Base-by-base conservation (phyloP, 2,329 filamentous ascomycete species). In the Talaromyces piceae region DNA sequence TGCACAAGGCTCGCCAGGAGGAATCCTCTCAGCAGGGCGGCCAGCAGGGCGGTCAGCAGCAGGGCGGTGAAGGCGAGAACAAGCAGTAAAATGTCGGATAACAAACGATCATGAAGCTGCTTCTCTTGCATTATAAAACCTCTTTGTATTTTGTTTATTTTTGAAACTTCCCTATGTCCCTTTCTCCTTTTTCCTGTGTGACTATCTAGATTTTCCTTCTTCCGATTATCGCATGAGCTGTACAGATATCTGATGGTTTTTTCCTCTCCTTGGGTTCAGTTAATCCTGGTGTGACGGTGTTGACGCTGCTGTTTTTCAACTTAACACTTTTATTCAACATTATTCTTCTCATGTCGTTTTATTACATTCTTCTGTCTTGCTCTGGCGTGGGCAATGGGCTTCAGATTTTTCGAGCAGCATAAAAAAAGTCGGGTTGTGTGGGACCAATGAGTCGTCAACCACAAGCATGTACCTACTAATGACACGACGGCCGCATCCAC, bases 1-100 rank as follows among this genome's bases (percentile, higher is more conserved):
- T 98, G 88, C 91, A 98, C 87, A 94, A 95, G 81, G 89, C 91
- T 61, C 86, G 88, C 63, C 72, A 75, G 61, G 87, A 91, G 77
- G 78, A 77, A 62, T 71, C 77, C 66, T 49, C 45, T 43, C 47
- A 53, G 41, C 73, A 81, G 67, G 73, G 80, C 65, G 63, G 73
- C 67, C 74, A 73, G 71, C 73, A 63, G 65, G 79, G 58, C 54
- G 66, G 64, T 60, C 51, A 52, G 30, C 31, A 37, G 31, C 31
- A 37, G 31, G 33, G 33, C 20, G 59, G 67, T 55, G 83, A 87
- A 69, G 83, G 78, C 59, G 83, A 90, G 77, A 87, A 87, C 80
- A 90, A 90, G 82, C 73, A 69, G 59, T 80, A 73, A 74, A 45
- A 23, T 43, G 13, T 25, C 25, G 8, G 6, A 43, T 43, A 16